phyloP scores from a whole-genome alignment of 1,284 basidiomycete species.

The Pyrrhoderma noxium region DNA sequence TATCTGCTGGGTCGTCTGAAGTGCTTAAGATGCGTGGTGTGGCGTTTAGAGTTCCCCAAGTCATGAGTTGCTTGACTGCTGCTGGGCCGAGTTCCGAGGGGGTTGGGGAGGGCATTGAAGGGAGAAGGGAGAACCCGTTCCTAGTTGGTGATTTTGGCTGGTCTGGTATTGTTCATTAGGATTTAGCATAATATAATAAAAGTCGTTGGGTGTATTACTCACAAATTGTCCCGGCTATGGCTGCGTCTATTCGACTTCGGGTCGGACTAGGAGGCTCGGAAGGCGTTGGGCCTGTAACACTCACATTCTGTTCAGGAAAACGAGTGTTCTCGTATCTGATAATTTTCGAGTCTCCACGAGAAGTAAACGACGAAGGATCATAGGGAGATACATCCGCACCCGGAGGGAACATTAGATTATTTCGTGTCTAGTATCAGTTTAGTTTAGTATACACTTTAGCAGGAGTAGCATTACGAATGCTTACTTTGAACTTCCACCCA shows the following conservation, averaged over 20 bases:
- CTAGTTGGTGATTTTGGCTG: slow-evolving; percentile 49
- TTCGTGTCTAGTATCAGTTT: slow-evolving; percentile 59
- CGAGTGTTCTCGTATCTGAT: slow-evolving; percentile 79
- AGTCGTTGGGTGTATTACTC: slow-evolving; percentile 24
- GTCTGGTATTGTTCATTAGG: slow-evolving; percentile 34
- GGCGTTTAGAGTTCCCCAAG: slow-evolving; percentile 83
- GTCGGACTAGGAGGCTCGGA: slow-evolving; percentile 80
- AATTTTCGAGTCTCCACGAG: slow-evolving; percentile 47
- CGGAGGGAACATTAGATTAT: slow-evolving; percentile 88
- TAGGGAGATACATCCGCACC: slow-evolving; percentile 85
- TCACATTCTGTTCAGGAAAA: slow-evolving; percentile 56
- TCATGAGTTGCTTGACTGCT: slow-evolving; percentile 84
- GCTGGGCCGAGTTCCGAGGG: slow-evolving; percentile 69
- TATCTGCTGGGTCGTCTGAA: slow-evolving; percentile 40
- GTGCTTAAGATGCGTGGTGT: slow-evolving; percentile 79
- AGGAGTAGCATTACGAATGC: slow-evolving; percentile 3
- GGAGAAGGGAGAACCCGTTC: slow-evolving; percentile 63
- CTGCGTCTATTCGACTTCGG: slow-evolving; percentile 80
- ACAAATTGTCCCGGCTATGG: slow-evolving; percentile 80
- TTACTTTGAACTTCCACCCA: slow-evolving; percentile 84
- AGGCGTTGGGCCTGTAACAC: slow-evolving; percentile 28
- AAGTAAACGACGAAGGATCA: slow-evolving; percentile 32
- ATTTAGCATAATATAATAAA: slow-evolving; percentile 10
- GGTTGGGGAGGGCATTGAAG: slow-evolving; percentile 81
- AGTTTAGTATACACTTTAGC: slow-evolving; percentile 12